Base-by-base conservation (phyloP, 768 basidiomycete genomes). In the Collybiopsis luxurians region DNA sequence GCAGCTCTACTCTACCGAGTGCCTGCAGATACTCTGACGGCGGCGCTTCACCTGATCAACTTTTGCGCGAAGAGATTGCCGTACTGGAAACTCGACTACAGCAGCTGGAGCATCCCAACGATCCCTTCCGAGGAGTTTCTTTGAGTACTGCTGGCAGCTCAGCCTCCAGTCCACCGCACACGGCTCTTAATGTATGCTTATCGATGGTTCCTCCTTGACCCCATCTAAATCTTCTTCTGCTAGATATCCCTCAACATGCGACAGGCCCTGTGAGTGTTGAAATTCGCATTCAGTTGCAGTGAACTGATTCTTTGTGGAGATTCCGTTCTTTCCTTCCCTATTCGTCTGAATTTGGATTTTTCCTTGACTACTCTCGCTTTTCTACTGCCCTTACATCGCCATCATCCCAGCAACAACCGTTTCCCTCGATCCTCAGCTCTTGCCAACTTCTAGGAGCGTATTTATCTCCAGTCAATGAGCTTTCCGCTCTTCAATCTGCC, bases 291-390 rank as follows among this genome's bases (percentile, higher is more conserved):
- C 5, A 23, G 4, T 51, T 34, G 3, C 19, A 5, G 7, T 26
- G 6, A 11, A 38, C 31, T 15, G 23, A n/a, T 36, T 39, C 7
- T 23, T 17, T 9, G 17, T 26, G 3, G 4, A 66, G 65, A 2
- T 53, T 63, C n/a, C 56, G 50, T 38, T 60, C 59, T 27, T 64
- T 66, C 53, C 53, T 63, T 19, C 51, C 58, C 13, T 58, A 63
- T 17, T 43, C 59, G 0, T 66, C 73, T 19, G 73, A 76, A 39
- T 63, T 81, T 43, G 77, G 78, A 0, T 74, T 83, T 50, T 83
- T 81, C 66, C 70, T 85, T 54, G 63, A 79, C 56, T 46, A 70
- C 13, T 60, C 66, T 4, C 74, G 78, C 15, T 75, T 82, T 57
- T 66, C 69, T 1, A 59, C 66, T 56, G 60, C 42, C 55, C 68